A percentile compares a stretch with the other conserved stretches of the same genome.
These are phyloP conservation scores for Macadamia tetraphylla DNA, from an alignment of 164 flowering plant genomes.

Conservation along the genomic window DNA sequence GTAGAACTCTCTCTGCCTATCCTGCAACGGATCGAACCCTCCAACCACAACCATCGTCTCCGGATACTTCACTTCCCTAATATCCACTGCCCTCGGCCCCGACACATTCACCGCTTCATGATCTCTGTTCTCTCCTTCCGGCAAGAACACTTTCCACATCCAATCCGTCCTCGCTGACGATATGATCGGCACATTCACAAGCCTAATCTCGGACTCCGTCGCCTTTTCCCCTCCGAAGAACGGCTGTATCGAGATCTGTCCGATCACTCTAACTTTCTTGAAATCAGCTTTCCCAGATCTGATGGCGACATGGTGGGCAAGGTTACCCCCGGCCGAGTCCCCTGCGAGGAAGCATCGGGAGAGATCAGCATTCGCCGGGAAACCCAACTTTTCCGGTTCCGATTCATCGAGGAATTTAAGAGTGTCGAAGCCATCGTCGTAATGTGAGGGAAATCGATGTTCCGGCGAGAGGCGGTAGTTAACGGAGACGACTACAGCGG, in stretches of 20 bases:
- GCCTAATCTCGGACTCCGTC: slow-evolving; percentile 36
- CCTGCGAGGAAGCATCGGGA: slow-evolving; percentile 35
- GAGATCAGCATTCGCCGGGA: slow-evolving; percentile 21
- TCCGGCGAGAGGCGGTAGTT: slow-evolving; percentile 39
- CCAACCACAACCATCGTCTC: slow-evolving; percentile 36
- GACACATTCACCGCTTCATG: slow-evolving; percentile 38
- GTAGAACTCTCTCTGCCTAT: slow-evolving; percentile 44
- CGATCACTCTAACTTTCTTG: too few relatives aligned
- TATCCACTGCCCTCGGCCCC: slow-evolving; percentile 30
- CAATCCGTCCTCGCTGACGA: slow-evolving; percentile 31
- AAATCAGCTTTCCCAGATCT: slow-evolving; percentile 7
- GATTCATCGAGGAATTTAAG: slow-evolving; percentile 15
- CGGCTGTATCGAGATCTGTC: neutral
- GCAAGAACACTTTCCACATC: slow-evolving; percentile 45
- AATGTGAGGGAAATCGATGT: slow-evolving; percentile 22
- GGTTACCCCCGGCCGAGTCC: slow-evolving; percentile 68
- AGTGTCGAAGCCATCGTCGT: slow-evolving; percentile 34
- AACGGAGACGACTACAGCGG: slow-evolving; percentile 33
- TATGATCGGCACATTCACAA: slow-evolving; percentile 13
- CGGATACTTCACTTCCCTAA: slow-evolving; percentile 29
- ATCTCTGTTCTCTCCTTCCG: slow-evolving; percentile 39
- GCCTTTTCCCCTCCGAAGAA: slow-evolving; percentile 53
- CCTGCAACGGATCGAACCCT: slow-evolving; percentile 47
- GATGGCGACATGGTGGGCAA: slow-evolving; percentile 51
- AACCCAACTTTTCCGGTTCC: neutral